Evolutionary conservation across 2,329 filamentous ascomycete species (phyloP).

Genomic region (Corinectria fuckeliana): DNA sequence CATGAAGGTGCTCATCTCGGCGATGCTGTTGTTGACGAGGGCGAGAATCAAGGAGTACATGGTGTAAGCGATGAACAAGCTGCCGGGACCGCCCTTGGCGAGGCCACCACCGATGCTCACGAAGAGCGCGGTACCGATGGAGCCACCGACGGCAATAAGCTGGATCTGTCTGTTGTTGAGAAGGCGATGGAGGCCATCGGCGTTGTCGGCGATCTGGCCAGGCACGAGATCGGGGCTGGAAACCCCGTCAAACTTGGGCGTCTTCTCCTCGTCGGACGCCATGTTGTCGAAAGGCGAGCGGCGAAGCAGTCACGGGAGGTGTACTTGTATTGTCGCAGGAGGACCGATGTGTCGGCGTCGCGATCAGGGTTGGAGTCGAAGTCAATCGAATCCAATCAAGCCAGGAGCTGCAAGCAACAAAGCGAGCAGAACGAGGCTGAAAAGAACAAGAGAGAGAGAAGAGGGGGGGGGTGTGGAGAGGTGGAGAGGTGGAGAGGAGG

Average conservation of each 20-base stretch:
- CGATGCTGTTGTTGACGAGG: conserved; percentile 69
- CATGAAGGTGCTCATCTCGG: conserved; percentile 69
- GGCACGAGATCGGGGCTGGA: conserved; percentile 35
- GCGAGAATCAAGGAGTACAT: conserved; percentile 62
- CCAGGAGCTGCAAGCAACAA: conserved; percentile 27
- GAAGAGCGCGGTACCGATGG: conserved; percentile 65
- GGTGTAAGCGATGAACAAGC: conserved; percentile 64
- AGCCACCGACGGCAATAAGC: conserved; percentile 64
- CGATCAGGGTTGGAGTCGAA: conserved; percentile 2
- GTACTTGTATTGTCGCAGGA: neutral
- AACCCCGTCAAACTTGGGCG: conserved; percentile 36
- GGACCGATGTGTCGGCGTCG: neutral
- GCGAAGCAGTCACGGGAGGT: neutral
- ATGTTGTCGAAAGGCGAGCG: conserved; percentile 2
- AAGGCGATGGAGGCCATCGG: conserved; percentile 52
- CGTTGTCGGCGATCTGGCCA: conserved; percentile 40
- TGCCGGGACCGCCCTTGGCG: conserved; percentile 51
- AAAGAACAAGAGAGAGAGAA: conserved; percentile 12
- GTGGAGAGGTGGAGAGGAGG: conserved; percentile 9
- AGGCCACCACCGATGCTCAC: conserved; percentile 66
- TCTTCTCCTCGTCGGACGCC: conserved; percentile 36
- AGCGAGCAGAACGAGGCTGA: conserved; percentile 30
- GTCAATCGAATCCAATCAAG: conserved; percentile 27
- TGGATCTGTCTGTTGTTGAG: conserved; percentile 63
- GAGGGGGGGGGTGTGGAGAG: conserved; percentile 1